Evolutionary conservation across 768 basidiomycete genomes (phyloP).

Genomic region (Austroboletus festivus): DNA sequence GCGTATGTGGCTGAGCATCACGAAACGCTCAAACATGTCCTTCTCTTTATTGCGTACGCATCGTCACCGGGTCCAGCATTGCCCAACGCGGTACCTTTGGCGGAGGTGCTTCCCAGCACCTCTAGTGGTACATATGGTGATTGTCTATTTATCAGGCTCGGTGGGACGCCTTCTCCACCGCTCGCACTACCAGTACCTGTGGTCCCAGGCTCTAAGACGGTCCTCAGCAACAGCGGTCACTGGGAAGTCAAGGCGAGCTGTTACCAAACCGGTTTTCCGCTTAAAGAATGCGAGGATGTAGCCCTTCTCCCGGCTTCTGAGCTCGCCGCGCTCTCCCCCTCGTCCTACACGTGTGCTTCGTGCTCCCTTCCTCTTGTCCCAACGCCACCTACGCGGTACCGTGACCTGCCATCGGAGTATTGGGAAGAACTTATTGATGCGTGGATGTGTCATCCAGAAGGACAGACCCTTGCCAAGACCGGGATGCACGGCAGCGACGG

Average conservation of each 20-base stretch:
- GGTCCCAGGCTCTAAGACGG: conserved; percentile 56
- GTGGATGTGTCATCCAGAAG: conserved; percentile 95
- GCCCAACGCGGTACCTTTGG: conserved; percentile 49
- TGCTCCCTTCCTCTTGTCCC: conserved; percentile 73
- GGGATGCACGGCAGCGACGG: conserved; percentile 26
- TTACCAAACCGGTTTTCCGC: conserved; percentile 24
- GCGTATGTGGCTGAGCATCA: conserved; percentile 75
- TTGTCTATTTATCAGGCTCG: conserved; percentile 60
- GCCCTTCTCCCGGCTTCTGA: conserved; percentile 68
- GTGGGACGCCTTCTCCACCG: conserved; percentile 53
- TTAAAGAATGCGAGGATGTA: conserved; percentile 29
- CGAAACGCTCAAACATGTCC: conserved; percentile 76
- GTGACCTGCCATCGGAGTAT: conserved; percentile 91
- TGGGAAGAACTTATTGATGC: conserved; percentile 97
- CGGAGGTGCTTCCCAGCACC: conserved; percentile 58
- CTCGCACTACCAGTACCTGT: conserved; percentile 56
- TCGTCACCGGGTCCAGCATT: conserved; percentile 7
- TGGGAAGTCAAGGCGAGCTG: conserved; percentile 68
- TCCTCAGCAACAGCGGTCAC: conserved; percentile 53
- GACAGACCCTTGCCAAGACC: conserved; percentile 64
- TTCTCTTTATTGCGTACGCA: conserved; percentile 59
- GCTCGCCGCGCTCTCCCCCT: conserved; percentile 51
- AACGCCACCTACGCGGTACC: conserved; percentile 53
- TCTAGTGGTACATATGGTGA: conserved; percentile 43
- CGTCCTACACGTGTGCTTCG: conserved; percentile 71